phyloP scores from a whole-genome alignment of 1,139 yeast species.

The Diutina siamensis region DNA sequence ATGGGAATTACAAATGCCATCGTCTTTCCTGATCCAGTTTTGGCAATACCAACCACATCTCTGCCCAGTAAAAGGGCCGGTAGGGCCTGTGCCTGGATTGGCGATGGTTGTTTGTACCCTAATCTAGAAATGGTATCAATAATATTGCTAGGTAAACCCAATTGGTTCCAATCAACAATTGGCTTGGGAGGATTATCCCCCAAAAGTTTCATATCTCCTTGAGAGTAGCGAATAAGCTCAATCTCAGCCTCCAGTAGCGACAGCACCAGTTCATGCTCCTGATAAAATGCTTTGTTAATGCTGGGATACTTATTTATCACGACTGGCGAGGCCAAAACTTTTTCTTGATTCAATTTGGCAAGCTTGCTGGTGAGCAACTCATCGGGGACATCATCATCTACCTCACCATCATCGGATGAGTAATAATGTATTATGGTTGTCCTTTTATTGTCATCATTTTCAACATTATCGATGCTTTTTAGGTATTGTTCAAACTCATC shows the following conservation, averaged over 20 bases:
- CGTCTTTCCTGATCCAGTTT: constrained; percentile 96
- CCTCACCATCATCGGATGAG: not conserved
- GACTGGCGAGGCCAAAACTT: not conserved
- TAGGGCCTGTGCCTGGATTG: constrained; percentile 85
- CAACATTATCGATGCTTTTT: not conserved
- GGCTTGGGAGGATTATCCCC: constrained; percentile 59
- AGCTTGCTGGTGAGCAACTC: not conserved
- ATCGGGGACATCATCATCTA: not conserved
- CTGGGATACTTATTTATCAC: constrained; percentile 13
- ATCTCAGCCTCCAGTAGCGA: constrained; percentile 40
- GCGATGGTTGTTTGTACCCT: constrained; percentile 55
- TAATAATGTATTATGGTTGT: not conserved
- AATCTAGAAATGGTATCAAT: constrained; percentile 42
- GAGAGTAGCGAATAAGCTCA: constrained; percentile 35
- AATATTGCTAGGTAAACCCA: constrained; percentile 59
- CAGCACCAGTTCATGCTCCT: constrained; percentile 46
- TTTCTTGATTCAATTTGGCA: constrained; percentile 2
- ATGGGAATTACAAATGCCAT: constrained; percentile 78
- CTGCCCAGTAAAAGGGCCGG: constrained; percentile 87
- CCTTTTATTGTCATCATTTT: not conserved
- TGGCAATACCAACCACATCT: constrained; percentile 89
- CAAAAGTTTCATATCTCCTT: constrained; percentile 54
- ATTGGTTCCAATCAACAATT: constrained; percentile 64
- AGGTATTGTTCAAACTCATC: not conserved
- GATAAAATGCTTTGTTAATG: constrained; percentile 54